Evolutionary conservation across 257 asterid genomes (phyloP).

Genomic region (Capsicum chinense): DNA sequence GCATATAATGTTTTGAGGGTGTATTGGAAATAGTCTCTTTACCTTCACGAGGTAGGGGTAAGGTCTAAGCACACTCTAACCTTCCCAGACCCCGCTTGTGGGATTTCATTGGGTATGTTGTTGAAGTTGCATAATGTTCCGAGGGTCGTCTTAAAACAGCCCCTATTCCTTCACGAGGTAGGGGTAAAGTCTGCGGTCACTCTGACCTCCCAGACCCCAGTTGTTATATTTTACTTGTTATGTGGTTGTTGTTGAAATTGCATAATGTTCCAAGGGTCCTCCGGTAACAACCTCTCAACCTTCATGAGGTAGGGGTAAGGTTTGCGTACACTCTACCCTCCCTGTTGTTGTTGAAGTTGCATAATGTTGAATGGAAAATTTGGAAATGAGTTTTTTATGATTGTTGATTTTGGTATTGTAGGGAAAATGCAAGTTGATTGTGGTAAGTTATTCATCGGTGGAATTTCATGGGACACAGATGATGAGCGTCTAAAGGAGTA

Average conservation of each 20-base stretch:
- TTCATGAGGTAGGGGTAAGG: background rate
- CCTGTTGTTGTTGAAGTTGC: background rate
- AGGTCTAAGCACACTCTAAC: no score
- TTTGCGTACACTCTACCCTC: background rate
- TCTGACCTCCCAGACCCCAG: no score
- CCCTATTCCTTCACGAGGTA: background rate
- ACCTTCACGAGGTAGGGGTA: no score
- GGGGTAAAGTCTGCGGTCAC: no score
- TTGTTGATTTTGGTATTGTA: slow-evolving; percentile 35
- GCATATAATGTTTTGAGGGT: no score
- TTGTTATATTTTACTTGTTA: no score
- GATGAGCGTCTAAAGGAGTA: slow-evolving; percentile 38
- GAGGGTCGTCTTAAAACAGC: background rate
- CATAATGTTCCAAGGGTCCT: background rate
- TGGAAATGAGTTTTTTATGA: slow-evolving; percentile 2
- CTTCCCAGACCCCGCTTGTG: no score
- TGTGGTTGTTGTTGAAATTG: background rate
- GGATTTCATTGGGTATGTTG: no score
- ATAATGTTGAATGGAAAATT: background rate
- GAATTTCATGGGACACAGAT: slow-evolving; percentile 40
- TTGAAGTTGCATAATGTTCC: background rate
- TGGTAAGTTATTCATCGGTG: slow-evolving; percentile 43
- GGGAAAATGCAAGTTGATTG: slow-evolving; percentile 62
- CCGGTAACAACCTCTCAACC: background rate
- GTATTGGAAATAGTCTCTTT: no score